Evolutionary conservation across 2,329 filamentous ascomycete species (phyloP), one percentile per base, ranked within the genome.

Genomic region (Diaporthe amygdali): DNA sequence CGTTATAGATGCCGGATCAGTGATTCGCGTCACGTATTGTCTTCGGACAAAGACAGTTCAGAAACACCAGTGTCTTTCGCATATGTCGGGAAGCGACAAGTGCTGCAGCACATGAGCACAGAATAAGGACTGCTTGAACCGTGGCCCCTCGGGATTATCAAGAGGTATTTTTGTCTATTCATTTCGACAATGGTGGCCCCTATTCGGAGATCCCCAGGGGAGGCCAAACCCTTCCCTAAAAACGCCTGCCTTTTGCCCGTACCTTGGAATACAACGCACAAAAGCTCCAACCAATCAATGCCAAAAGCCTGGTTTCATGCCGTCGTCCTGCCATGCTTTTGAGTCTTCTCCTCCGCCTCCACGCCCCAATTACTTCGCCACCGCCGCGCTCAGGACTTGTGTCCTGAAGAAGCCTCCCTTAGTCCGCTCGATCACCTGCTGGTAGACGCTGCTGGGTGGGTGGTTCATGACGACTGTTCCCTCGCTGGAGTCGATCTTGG

Each of bases 381-480:
- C 86, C 66, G 89, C 89, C n/a, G 89, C 87, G 76, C 85, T 97
- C 77, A 99, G 88, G 66, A 99, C 96, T 82, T 98, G 96, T 75
- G 96, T 99, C 81, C 96, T 88, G 90, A 99, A 99, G 90, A 98
- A 98, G 71, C 94, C 95, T 75, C 96, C 96, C 91, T 98, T 98
- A 72, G 96, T 99, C 85, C 95, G 91, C 90, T 99, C 96, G 80
- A 99, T 99, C 79, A 99, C 96, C 84, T 99, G 96, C 86, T 98
- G 96, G 85, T 99, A 98, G 76, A 99, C 96, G 75, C 95, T 97
- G 87, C 97, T 96, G 74, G 96, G 96, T 66, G 96, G 96, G 86
- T 99, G 96, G 88, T 99, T 98, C 96, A 99, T 99, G 77, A 98
- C 91, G 67, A 99, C 96, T 68, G 96, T 98, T 80, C 96, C 96